Percentiles rank a stretch among this genome's conserved stretches.
phyloP scores from a whole-genome alignment of 140 eudicot species.

The Flaveria floridana region DNA sequence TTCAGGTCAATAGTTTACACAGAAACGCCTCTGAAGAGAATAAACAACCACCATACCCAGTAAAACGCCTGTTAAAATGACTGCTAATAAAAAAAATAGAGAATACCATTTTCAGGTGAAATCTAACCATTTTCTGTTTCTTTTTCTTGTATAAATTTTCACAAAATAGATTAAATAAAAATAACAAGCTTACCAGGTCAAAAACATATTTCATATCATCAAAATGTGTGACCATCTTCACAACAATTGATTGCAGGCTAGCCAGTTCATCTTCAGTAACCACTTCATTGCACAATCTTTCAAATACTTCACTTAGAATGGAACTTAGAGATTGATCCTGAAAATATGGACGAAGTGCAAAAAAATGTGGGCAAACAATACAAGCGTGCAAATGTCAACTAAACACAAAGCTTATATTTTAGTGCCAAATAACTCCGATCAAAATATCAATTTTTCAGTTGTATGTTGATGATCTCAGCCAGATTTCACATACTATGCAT shows the following conservation, averaged over 20 bases:
- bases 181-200: slow-evolving; percentile 50
- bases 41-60: too few species aligned
- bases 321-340: slow-evolving; percentile 52
- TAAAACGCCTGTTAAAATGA: not conserved
- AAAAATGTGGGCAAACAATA: not conserved
- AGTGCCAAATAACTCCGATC: slow-evolving; percentile 16
- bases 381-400: slow-evolving; percentile 9
- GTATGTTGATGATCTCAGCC: slow-evolving; percentile 13
- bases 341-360: slow-evolving; percentile 14
- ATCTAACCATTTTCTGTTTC: slow-evolving; percentile 7
- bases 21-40: not conserved
- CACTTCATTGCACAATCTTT: slow-evolving; percentile 48
- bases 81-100: slow-evolving; percentile 5
- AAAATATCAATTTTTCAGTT: not conserved
- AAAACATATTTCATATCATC: slow-evolving; percentile 52
- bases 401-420: not conserved
- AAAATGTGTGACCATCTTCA: slow-evolving; percentile 63
- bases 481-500: slow-evolving; percentile 14
- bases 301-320: slow-evolving; percentile 55
- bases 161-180: slow-evolving; percentile 17
- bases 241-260: slow-evolving; percentile 60
- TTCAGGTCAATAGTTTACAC: slow-evolving; percentile 16
- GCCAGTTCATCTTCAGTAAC: slow-evolving; percentile 51
- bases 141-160: slow-evolving; percentile 3
- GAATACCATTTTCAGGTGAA: not conserved